These are phyloP conservation scores for Cercospora sp. DNA, from an alignment of 2,329 filamentous ascomycete genomes.

Conservation along the genomic window DNA sequence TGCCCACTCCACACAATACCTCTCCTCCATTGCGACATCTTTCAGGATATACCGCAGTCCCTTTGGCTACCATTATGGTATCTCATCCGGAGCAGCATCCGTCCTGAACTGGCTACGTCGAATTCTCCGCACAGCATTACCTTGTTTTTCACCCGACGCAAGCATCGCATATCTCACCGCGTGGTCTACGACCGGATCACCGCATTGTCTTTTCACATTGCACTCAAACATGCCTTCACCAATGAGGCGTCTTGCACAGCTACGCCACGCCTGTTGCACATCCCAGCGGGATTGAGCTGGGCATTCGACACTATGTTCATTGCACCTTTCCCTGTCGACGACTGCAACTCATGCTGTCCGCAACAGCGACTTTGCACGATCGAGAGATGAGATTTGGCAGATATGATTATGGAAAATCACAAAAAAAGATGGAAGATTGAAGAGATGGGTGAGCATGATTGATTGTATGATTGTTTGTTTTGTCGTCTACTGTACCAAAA, in stretches of 20 bases:
- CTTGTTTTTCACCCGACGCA: neutral
- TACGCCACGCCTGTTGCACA: neutral
- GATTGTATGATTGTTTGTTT: conserved; percentile 9
- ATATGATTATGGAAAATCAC: neutral
- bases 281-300: neutral
- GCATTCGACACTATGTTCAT: neutral
- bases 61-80: conserved; percentile 13
- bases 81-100: conserved; percentile 3
- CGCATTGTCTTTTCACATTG: neutral
- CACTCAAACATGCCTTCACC: neutral
- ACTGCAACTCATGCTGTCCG: neutral
- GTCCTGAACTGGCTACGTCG: neutral
- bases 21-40: neutral
- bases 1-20: neutral
- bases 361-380: neutral
- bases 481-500: conserved; percentile 15
- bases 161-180: neutral
- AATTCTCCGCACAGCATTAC: neutral
- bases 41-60: conserved; percentile 14
- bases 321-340: neutral
- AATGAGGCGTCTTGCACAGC: neutral
- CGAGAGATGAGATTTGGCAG: neutral
- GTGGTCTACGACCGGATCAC: neutral
- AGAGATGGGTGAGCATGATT: conserved; percentile 12
- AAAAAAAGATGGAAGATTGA: neutral